These are phyloP conservation scores for Mallotus repandus DNA, from an alignment of 441 rosid species.

Conservation along the genomic window DNA sequence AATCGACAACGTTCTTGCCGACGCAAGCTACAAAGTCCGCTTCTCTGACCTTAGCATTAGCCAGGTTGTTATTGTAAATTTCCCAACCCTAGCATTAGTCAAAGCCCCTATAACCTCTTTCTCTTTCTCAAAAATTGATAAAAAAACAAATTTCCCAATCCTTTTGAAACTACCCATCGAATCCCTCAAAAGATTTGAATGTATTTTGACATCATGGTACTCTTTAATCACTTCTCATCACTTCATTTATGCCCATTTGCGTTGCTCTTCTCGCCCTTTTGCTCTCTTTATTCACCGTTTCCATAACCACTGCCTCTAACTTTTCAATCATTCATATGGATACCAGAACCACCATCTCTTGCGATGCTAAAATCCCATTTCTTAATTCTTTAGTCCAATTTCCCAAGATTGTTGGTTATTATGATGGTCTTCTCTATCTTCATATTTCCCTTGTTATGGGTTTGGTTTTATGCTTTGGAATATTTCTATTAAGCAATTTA, in stretches of 20 bases:
- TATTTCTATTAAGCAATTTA: slow-evolving; percentile 10
- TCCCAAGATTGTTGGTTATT: slow-evolving; percentile 35
- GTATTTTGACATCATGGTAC: slow-evolving; percentile 31
- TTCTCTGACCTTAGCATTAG: too few species aligned
- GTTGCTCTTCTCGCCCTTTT: slow-evolving; percentile 20
- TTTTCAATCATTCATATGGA: slow-evolving; percentile 3
- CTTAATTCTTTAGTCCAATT: slow-evolving; percentile 1
- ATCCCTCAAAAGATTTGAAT: slow-evolving; percentile 35
- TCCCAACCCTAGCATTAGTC: slow-evolving; percentile 3
- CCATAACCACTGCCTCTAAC: slow-evolving; percentile 14
- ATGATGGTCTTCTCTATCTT: slow-evolving; percentile 34
- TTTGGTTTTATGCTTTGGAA: slow-evolving; percentile 36
- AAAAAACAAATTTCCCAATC: slow-evolving; percentile 19
- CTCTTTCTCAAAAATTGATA: not conserved
- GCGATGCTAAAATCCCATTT: slow-evolving; percentile 17
- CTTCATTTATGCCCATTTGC: slow-evolving; percentile 31
- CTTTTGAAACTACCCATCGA: slow-evolving; percentile 34
- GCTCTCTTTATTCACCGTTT: slow-evolving; percentile 24
- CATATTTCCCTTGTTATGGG: slow-evolving; percentile 30
- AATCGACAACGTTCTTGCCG: too few species aligned
- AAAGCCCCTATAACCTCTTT: not conserved
- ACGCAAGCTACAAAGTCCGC: too few species aligned
- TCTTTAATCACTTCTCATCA: slow-evolving; percentile 20
- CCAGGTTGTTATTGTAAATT: too few species aligned
- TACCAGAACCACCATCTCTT: not conserved